Evolutionary conservation across 1,284 basidiomycete species (phyloP).

Genomic region (Cutaneotrichosporon cutaneum): DNA sequence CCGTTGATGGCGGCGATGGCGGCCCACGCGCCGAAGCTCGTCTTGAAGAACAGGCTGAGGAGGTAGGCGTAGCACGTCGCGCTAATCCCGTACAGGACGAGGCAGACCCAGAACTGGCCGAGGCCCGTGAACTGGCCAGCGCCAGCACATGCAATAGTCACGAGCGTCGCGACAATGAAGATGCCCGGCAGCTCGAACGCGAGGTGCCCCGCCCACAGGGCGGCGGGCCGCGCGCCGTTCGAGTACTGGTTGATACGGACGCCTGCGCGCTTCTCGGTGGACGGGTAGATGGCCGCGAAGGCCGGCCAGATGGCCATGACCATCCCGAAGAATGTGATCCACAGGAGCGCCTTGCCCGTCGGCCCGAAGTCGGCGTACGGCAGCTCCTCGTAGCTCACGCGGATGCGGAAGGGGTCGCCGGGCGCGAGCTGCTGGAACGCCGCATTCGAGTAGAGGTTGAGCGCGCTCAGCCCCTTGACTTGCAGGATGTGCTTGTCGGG

Average conservation of each 20-base stretch:
- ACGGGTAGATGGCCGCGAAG: slow-evolving; percentile 72
- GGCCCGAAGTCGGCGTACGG: slow-evolving; percentile 31
- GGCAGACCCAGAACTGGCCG: slow-evolving; percentile 62
- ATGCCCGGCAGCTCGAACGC: slow-evolving; percentile 68
- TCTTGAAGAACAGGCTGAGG: slow-evolving; percentile 62
- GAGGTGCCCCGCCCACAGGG: slow-evolving; percentile 75
- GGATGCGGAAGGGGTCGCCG: slow-evolving; percentile 56
- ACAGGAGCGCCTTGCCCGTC: slow-evolving; percentile 35
- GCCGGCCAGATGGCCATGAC: slow-evolving; percentile 67
- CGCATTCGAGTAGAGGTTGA: slow-evolving; percentile 68
- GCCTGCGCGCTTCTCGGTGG: slow-evolving; percentile 63
- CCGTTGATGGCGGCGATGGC: slow-evolving; percentile 71
- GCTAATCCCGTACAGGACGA: slow-evolving; percentile 69
- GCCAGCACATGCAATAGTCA: slow-evolving; percentile 63
- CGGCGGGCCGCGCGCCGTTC: slow-evolving; percentile 70
- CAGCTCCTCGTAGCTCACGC: slow-evolving; percentile 61
- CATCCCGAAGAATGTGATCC: slow-evolving; percentile 40
- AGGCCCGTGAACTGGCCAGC: slow-evolving; percentile 68
- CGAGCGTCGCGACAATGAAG: slow-evolving; percentile 61
- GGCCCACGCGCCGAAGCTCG: slow-evolving; percentile 72
- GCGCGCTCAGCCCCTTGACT: slow-evolving; percentile 58
- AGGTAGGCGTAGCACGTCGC: slow-evolving; percentile 68
- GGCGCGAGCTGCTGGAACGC: slow-evolving; percentile 61
- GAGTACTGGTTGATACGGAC: slow-evolving; percentile 64
- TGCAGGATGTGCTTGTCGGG: not conserved